Percentiles rank a stretch among this genome's conserved stretches.
Conservation (phyloP, 164 flowering plant species). For the Buxus sempervirens region DNA sequence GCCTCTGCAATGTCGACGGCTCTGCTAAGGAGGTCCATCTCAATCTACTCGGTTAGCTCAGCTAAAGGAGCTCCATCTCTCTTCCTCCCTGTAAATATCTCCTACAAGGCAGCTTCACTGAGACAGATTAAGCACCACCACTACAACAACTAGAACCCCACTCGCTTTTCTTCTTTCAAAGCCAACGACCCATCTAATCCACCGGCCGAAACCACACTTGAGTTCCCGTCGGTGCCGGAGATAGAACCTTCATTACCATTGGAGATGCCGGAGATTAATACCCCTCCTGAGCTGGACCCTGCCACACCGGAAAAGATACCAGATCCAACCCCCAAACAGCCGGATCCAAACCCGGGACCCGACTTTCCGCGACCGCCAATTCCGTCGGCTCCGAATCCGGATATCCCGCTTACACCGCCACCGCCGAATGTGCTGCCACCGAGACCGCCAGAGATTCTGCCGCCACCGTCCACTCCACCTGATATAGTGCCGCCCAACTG, state of each 20-base stretch:
- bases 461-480: not conserved
- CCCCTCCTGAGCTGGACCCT: not conserved
- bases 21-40: not conserved
- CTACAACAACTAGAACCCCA: not conserved
- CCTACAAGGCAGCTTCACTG: not conserved
- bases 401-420: not conserved
- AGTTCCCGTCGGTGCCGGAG: not conserved
- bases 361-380: not conserved
- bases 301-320: not conserved
- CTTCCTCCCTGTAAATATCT: not conserved
- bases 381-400: not conserved
- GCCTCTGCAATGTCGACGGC: not conserved
- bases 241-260: not conserved
- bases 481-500: not conserved
- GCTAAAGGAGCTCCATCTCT: not conserved
- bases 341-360: not conserved
- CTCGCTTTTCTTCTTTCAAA: not conserved
- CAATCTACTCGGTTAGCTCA: not conserved
- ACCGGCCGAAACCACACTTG: not conserved
- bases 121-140: not conserved
- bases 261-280: not conserved
- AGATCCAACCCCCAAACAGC: not conserved
- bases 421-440: not conserved
- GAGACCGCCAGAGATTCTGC: not conserved
- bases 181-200: not conserved